A percentile compares a stretch with the other conserved stretches of the same genome.
Conservation (phyloP, 1,284 basidiomycete genomes). For the Puccinia triticina region DNA sequence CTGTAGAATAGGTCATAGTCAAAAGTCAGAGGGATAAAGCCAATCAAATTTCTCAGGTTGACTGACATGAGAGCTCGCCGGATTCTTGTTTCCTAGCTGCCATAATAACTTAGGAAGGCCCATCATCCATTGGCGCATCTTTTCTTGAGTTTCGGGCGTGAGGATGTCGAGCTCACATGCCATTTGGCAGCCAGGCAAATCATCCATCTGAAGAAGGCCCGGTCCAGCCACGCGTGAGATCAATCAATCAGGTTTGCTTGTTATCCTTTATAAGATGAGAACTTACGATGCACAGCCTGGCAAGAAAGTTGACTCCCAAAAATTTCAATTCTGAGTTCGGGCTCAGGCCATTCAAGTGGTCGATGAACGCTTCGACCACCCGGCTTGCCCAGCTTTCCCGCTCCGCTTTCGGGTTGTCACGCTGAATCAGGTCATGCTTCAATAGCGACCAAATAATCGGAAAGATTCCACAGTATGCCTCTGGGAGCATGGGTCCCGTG, state of each 20-base stretch:
- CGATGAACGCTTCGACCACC: slow-evolving; percentile 40
- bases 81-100: slow-evolving; percentile 36
- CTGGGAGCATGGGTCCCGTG: slow-evolving; percentile 65
- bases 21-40: background rate
- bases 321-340: slow-evolving; percentile 40
- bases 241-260: background rate
- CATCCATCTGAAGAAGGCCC: slow-evolving; percentile 35
- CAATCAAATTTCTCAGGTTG: background rate
- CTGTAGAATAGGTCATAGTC: background rate
- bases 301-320: slow-evolving; percentile 40
- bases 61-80: slow-evolving; percentile 31
- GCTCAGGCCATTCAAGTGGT: slow-evolving; percentile 36
- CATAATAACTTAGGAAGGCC: slow-evolving; percentile 46
- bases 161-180: slow-evolving; percentile 31
- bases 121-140: slow-evolving; percentile 39
- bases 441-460: slow-evolving; percentile 83
- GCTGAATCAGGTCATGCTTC: slow-evolving; percentile 30
- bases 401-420: background rate
- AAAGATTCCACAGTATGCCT: slow-evolving; percentile 72
- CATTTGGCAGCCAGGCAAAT: slow-evolving; percentile 42
- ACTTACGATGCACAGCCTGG: slow-evolving; percentile 38
- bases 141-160: slow-evolving; percentile 22
- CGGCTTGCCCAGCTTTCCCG: slow-evolving; percentile 22
- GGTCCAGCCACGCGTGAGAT: background rate
- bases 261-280: background rate